These are phyloP conservation scores for Peltaster fructicola DNA, from an alignment of 2,329 filamentous ascomycete genomes.

Conservation along the genomic window DNA sequence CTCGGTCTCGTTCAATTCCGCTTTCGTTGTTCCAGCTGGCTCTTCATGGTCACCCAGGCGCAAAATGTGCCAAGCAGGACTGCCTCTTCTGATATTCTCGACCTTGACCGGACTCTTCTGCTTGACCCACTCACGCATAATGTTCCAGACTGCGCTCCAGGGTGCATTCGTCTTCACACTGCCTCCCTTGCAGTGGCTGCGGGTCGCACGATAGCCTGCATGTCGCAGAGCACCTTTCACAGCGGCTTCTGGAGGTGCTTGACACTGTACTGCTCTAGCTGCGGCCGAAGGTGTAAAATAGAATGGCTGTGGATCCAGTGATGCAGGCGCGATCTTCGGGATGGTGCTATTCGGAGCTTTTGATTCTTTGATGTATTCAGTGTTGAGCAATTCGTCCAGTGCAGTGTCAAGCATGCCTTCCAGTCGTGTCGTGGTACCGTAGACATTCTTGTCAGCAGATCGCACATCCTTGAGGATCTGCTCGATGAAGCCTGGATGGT, in stretches of 20 bases:
- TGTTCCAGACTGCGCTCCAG: slow-evolving; percentile 76
- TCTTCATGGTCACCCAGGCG: slow-evolving; percentile 20
- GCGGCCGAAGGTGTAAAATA: slow-evolving; percentile 65
- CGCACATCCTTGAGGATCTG: slow-evolving; percentile 59
- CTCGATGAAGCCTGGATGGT: slow-evolving; percentile 68
- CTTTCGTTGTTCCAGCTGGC: slow-evolving; percentile 11
- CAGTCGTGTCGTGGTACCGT: slow-evolving; percentile 64
- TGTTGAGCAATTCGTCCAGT: slow-evolving; percentile 47
- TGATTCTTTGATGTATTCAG: slow-evolving; percentile 5
- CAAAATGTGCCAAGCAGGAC: slow-evolving; percentile 50
- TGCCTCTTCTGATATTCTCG: slow-evolving; percentile 49
- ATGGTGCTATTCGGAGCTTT: slow-evolving; percentile 10
- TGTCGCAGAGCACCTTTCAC: slow-evolving; percentile 66
- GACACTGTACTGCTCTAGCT: slow-evolving; percentile 59
- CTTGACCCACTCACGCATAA: slow-evolving; percentile 81
- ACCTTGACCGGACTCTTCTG: slow-evolving; percentile 66
- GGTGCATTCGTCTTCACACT: slow-evolving; percentile 89
- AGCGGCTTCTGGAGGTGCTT: slow-evolving; percentile 60
- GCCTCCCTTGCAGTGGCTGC: slow-evolving; percentile 77
- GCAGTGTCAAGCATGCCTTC: slow-evolving; percentile 85
- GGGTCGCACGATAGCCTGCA: slow-evolving; percentile 64
- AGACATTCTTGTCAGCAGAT: slow-evolving; percentile 46
- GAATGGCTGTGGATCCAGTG: slow-evolving; percentile 62
- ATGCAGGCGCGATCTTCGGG: slow-evolving; percentile 39
- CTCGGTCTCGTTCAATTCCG: slow-evolving; percentile 6